Evolutionary conservation across 495 filamentous ascomycete genomes (phyloP).

Genomic region (Lepraria neglecta): DNA sequence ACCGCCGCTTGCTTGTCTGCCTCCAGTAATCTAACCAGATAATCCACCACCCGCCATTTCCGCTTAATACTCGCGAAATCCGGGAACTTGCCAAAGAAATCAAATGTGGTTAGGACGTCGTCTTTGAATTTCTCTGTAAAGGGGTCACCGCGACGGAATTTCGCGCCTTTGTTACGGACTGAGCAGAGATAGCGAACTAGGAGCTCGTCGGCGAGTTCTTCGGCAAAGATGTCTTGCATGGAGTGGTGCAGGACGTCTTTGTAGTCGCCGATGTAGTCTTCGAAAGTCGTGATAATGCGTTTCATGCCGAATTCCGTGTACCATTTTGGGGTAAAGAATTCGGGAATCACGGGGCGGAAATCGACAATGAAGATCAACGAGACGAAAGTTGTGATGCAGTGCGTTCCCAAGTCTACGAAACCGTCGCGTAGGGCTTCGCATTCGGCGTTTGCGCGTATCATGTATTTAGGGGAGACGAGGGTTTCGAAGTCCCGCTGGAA

Average conservation of each 20-base stretch:
- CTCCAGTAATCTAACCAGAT: conserved; percentile 67
- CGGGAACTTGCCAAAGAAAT: conserved; percentile 50
- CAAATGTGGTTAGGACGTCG: conserved; percentile 78
- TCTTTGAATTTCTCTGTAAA: conserved; percentile 87
- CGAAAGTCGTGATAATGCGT: conserved; percentile 84
- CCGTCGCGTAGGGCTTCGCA: conserved; percentile 72
- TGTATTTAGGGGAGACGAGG: conserved; percentile 74
- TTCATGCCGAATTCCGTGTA: conserved; percentile 76
- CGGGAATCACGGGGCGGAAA: conserved; percentile 69
- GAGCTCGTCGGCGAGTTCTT: conserved; percentile 85
- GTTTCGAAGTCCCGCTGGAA: conserved; percentile 74
- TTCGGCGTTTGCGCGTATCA: conserved; percentile 62
- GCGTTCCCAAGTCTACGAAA: conserved; percentile 87
- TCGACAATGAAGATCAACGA: conserved; percentile 79
- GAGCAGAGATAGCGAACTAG: conserved; percentile 77
- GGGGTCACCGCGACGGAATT: conserved; percentile 75
- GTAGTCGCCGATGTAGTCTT: conserved; percentile 90
- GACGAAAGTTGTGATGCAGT: conserved; percentile 81
- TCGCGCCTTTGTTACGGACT: conserved; percentile 83
- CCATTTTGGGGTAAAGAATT: conserved; percentile 89
- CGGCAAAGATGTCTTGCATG: conserved; percentile 78
- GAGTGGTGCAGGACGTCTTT: conserved; percentile 69
- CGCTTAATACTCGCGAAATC: conserved; percentile 68
- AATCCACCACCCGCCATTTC: conserved; percentile 85
- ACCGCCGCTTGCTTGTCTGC: conserved; percentile 68